These are phyloP conservation scores for Aspergillus hiratsukae DNA, from an alignment of 2,329 filamentous ascomycete genomes.

Conservation along the genomic window DNA sequence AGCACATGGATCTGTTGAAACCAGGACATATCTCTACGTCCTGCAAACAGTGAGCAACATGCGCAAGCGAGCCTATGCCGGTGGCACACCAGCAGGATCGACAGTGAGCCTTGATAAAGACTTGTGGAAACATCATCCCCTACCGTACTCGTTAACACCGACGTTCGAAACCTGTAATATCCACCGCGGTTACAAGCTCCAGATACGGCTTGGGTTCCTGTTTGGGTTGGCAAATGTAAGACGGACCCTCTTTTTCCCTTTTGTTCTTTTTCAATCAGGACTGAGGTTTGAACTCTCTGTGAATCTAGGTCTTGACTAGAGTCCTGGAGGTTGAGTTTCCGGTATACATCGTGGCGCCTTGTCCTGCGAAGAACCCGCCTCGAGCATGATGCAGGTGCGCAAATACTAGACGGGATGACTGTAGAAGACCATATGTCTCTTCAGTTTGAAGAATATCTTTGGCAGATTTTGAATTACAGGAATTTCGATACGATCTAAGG, in stretches of 20 bases:
- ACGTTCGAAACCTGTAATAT: slow-evolving; percentile 18
- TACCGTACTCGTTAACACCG: slow-evolving; percentile 8
- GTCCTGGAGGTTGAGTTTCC: slow-evolving; percentile 17
- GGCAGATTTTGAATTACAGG: no score
- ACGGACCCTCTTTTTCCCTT: neutral
- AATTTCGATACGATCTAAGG: no score
- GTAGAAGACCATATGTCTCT: no score
- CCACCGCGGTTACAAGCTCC: slow-evolving; percentile 11
- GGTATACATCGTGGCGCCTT: slow-evolving; percentile 7
- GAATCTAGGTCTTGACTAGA: neutral
- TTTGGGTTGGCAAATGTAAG: slow-evolving; percentile 8
- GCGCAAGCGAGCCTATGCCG: neutral
- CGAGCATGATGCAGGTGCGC: no score
- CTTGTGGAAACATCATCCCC: slow-evolving; percentile 2
- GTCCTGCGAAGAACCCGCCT: no score
- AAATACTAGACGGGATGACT: no score
- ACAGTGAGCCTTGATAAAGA: neutral
- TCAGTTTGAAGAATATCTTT: no score
- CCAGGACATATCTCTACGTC: slow-evolving; percentile 5
- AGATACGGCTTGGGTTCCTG: slow-evolving; percentile 10
- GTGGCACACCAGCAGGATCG: no score
- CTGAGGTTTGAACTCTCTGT: no score
- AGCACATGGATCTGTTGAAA: slow-evolving; percentile 3
- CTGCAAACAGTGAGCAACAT: slow-evolving; percentile 17
- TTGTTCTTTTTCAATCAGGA: neutral